Conservation (phyloP, 2,329 filamentous ascomycete genomes). For the Exophiala aquamarina region DNA sequence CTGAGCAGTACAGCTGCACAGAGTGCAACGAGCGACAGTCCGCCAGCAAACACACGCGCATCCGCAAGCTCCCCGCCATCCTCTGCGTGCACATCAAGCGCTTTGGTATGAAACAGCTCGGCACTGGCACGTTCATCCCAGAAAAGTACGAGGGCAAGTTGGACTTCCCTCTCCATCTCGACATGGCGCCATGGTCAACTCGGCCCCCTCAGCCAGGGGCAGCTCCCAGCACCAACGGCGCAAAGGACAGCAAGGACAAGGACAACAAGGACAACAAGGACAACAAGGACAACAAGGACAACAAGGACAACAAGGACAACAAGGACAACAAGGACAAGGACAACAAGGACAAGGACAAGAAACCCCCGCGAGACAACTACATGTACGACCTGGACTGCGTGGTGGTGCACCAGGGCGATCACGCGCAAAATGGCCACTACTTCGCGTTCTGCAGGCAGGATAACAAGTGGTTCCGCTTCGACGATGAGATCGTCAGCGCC, state of each 20-base stretch:
- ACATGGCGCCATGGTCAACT: conserved; percentile 87
- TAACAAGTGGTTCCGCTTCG: conserved; percentile 86
- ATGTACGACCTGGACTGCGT: conserved; percentile 87
- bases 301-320: conserved; percentile 10
- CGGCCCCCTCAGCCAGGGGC: conserved; percentile 41
- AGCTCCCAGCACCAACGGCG: background rate
- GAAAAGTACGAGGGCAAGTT: conserved; percentile 88
- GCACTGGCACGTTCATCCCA: conserved; percentile 11
- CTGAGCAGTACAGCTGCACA: conserved; percentile 75
- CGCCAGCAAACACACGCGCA: conserved; percentile 78
- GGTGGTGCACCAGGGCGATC: conserved; percentile 78
- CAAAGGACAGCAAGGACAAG: conserved; percentile 1
- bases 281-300: conserved; percentile 6
- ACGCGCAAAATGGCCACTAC: conserved; percentile 83
- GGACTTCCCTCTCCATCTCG: conserved; percentile 80
- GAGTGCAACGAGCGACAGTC: conserved; percentile 71
- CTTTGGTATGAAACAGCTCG: conserved; percentile 28
- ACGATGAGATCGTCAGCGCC: conserved; percentile 87
- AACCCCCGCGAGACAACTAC: conserved; percentile 51
- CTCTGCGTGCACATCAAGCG: conserved; percentile 86
- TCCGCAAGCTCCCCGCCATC: conserved; percentile 83
- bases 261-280: conserved; percentile 27
- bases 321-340: conserved; percentile 43
- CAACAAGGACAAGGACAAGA: conserved; percentile 47
- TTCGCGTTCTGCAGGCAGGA: conserved; percentile 72